Conservation (phyloP, 768 basidiomycete species). For the Termitomyces sp. region DNA sequence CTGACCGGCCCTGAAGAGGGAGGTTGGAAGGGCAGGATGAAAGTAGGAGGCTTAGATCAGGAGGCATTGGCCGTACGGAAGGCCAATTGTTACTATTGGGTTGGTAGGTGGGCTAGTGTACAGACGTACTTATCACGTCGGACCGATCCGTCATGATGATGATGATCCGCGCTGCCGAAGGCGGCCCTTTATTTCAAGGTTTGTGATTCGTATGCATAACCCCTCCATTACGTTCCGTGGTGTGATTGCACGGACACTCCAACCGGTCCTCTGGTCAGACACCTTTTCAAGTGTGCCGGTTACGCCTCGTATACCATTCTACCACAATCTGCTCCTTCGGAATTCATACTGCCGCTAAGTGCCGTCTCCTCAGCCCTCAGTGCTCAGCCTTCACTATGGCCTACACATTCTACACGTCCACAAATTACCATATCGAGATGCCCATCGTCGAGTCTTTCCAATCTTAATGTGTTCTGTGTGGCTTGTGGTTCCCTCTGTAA, state of each 20-base stretch:
- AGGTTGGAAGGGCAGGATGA: constrained; percentile 43
- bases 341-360: too few species aligned
- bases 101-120: constrained; percentile 39
- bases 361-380: too few species aligned
- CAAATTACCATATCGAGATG: background rate
- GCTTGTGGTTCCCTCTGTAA: constrained; percentile 12
- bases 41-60: constrained; percentile 39
- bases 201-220: too few species aligned
- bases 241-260: too few species aligned
- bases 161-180: too few species aligned
- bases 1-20: constrained; percentile 20
- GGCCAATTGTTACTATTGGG: constrained; percentile 57
- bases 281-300: too few species aligned
- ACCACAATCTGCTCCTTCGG: too few species aligned
- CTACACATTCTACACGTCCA: background rate
- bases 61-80: constrained; percentile 47
- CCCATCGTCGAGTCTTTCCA: background rate
- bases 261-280: too few species aligned
- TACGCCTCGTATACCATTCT: too few species aligned
- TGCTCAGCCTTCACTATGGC: too few species aligned
- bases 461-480: constrained; percentile 17
- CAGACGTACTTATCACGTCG: background rate
- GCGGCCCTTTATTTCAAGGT: too few species aligned
- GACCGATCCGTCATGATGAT: background rate
- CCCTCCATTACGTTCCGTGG: too few species aligned